phyloP scores from a whole-genome alignment of 1,284 basidiomycete genomes.

The Sporisorium graminicola region DNA sequence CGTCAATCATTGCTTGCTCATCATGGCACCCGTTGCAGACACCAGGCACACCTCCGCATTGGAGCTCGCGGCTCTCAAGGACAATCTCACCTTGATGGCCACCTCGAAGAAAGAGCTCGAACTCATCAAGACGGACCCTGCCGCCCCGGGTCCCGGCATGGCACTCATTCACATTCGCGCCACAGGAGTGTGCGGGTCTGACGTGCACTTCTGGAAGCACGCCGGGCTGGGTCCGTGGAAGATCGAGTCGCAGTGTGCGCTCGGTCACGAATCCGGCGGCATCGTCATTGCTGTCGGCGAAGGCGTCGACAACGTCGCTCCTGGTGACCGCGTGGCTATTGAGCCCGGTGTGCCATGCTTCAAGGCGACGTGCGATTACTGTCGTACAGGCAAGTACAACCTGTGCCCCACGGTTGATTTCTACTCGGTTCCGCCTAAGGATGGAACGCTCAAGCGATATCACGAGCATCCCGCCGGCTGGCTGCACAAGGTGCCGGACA shows the following conservation, averaged over 20 bases:
- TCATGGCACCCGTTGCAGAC: constrained; percentile 50
- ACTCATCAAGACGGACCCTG: constrained; percentile 50
- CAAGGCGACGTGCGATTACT: constrained; percentile 72
- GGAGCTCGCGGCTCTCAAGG: constrained; percentile 52
- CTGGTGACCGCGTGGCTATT: constrained; percentile 65
- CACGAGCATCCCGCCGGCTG: constrained; percentile 74
- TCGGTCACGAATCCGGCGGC: constrained; percentile 67
- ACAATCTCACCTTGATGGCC: constrained; percentile 59
- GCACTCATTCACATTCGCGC: constrained; percentile 65
- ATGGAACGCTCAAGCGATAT: constrained; percentile 69
- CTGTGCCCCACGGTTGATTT: constrained; percentile 69
- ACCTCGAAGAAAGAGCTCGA: constrained; percentile 61
- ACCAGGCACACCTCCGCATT: constrained; percentile 20
- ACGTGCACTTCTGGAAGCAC: constrained; percentile 74
- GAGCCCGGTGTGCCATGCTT: constrained; percentile 72
- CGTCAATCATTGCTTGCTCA: neutral
- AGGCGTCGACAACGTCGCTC: constrained; percentile 59
- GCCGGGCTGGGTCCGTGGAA: constrained; percentile 65
- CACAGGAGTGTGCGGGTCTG: constrained; percentile 64
- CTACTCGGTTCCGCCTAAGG: constrained; percentile 69
- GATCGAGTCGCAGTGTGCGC: constrained; percentile 60
- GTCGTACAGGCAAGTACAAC: constrained; percentile 73
- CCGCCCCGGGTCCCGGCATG: constrained; percentile 59
- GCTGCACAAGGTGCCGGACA: constrained; percentile 73
- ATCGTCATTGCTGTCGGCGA: constrained; percentile 64